phyloP scores from a whole-genome alignment of 2,329 filamentous ascomycete genomes.

The Stagonosporopsis vannaccii region DNA sequence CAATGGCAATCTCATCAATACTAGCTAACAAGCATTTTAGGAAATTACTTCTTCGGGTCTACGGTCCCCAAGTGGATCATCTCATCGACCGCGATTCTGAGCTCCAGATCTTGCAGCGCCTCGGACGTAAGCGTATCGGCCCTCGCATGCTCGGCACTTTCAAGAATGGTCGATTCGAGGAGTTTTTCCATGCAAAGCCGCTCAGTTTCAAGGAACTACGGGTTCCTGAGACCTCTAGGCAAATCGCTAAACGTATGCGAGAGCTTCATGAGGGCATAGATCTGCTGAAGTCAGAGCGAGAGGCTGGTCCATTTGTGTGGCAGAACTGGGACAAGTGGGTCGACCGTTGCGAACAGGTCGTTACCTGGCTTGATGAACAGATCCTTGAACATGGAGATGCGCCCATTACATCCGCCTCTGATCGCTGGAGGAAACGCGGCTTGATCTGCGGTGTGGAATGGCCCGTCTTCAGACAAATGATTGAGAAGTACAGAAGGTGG shows the following conservation, averaged over 20 bases:
- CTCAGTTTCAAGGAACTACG: slow-evolving; percentile 80
- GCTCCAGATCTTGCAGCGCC: slow-evolving; percentile 80
- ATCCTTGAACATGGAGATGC: slow-evolving; percentile 53
- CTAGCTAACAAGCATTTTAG: slow-evolving; percentile 45
- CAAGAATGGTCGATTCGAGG: slow-evolving; percentile 92
- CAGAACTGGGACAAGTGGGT: slow-evolving; percentile 96
- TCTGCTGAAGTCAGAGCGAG: slow-evolving; percentile 77
- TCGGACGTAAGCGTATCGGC: slow-evolving; percentile 92
- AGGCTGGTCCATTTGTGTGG: slow-evolving; percentile 83
- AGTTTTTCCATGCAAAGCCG: slow-evolving; percentile 86
- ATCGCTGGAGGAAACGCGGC: slow-evolving; percentile 73
- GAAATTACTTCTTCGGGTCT: slow-evolving; percentile 88
- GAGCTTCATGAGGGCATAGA: slow-evolving; percentile 95
- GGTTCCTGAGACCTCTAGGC: slow-evolving; percentile 80
- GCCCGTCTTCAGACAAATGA: slow-evolving; percentile 74
- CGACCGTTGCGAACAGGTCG: slow-evolving; percentile 68
- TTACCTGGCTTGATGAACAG: slow-evolving; percentile 67
- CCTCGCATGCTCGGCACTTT: slow-evolving; percentile 92
- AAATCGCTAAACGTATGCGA: slow-evolving; percentile 97
- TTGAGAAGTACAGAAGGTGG: slow-evolving; percentile 79
- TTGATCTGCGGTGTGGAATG: slow-evolving; percentile 86
- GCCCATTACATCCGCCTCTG: slow-evolving; percentile 49
- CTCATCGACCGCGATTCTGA: slow-evolving; percentile 94
- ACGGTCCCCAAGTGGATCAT: slow-evolving; percentile 93
- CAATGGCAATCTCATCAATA: background rate